A percentile compares a stretch with the other conserved stretches of the same genome.
These are phyloP conservation scores for Sindora glabra DNA, from an alignment of 306 rosid species.

Conservation along the genomic window DNA sequence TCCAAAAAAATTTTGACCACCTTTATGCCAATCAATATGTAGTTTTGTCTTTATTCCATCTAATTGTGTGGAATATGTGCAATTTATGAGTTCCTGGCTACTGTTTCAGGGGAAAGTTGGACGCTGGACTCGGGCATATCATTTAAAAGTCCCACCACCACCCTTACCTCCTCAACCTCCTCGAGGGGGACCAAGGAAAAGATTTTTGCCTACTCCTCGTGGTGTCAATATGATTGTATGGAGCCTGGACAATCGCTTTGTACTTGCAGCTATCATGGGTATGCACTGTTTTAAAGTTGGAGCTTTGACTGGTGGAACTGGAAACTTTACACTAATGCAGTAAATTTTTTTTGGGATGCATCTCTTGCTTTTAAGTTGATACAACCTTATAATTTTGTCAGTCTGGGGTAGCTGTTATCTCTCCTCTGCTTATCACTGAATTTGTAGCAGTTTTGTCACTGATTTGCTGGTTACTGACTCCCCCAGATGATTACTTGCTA, in stretches of 20 bases:
- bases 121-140: slow-evolving; percentile 91
- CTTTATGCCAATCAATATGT: neutral
- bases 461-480: neutral
- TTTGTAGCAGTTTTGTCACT: neutral
- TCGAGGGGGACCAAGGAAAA: slow-evolving; percentile 87
- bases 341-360: neutral
- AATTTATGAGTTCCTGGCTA: neutral
- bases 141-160: slow-evolving; percentile 87
- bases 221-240: slow-evolving; percentile 92
- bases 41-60: slow-evolving; percentile 4
- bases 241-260: slow-evolving; percentile 94
- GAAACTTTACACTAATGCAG: neutral
- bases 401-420: neutral
- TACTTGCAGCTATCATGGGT: slow-evolving; percentile 97
- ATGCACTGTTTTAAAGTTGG: slow-evolving; percentile 10
- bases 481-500: neutral
- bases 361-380: neutral
- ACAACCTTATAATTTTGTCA: neutral
- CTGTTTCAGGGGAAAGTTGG: slow-evolving; percentile 68
- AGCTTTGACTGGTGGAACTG: neutral
- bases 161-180: slow-evolving; percentile 89
- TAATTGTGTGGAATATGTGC: neutral
- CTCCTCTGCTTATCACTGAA: neutral
- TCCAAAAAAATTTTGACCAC: slow-evolving; percentile 5
- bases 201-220: slow-evolving; percentile 83